Percentiles rank a stretch among this genome's conserved stretches.
phyloP scores from a whole-genome alignment of 129 eudicot species.

The Rutidosis leptorrhynchoides region DNA sequence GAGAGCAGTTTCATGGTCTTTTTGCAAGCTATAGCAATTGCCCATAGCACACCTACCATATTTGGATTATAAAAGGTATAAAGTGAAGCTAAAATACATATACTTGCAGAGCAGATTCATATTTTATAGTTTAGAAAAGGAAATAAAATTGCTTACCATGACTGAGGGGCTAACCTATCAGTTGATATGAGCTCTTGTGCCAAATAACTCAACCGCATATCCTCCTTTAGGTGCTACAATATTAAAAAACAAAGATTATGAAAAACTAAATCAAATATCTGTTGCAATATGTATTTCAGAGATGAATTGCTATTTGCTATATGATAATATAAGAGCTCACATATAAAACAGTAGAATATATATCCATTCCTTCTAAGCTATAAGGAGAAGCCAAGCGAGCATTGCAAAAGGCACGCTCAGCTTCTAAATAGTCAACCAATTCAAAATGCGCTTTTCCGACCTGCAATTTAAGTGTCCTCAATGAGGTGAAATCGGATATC shows the following conservation, averaged over 20 bases:
- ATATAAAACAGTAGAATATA: slow-evolving; percentile 84
- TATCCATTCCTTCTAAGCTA: slow-evolving; percentile 94
- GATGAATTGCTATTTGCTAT: no score
- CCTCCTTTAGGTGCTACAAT: slow-evolving; percentile 91
- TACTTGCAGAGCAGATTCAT: background rate
- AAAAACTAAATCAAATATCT: background rate
- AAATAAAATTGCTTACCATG: slow-evolving; percentile 87
- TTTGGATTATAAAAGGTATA: background rate
- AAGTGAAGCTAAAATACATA: background rate
- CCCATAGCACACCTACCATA: slow-evolving; percentile 98
- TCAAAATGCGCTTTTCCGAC: slow-evolving; percentile 98
- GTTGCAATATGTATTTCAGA: no score
- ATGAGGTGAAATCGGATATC: background rate
- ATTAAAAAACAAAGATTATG: slow-evolving; percentile 16
- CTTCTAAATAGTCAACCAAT: slow-evolving; percentile 92
- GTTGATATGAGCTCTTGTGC: slow-evolving; percentile 95
- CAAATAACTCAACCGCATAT: slow-evolving; percentile 93
- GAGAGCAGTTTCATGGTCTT: slow-evolving; percentile 97
- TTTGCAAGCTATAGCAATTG: slow-evolving; percentile 97
- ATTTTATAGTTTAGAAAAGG: background rate
- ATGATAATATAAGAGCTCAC: no score
- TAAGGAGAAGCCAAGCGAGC: slow-evolving; percentile 86
- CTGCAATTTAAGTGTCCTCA: slow-evolving; percentile 36
- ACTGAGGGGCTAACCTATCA: slow-evolving; percentile 94
- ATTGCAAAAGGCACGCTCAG: slow-evolving; percentile 80